Base-by-base conservation (phyloP, 495 filamentous ascomycete species). In the Pseudevernia furfuracea region DNA sequence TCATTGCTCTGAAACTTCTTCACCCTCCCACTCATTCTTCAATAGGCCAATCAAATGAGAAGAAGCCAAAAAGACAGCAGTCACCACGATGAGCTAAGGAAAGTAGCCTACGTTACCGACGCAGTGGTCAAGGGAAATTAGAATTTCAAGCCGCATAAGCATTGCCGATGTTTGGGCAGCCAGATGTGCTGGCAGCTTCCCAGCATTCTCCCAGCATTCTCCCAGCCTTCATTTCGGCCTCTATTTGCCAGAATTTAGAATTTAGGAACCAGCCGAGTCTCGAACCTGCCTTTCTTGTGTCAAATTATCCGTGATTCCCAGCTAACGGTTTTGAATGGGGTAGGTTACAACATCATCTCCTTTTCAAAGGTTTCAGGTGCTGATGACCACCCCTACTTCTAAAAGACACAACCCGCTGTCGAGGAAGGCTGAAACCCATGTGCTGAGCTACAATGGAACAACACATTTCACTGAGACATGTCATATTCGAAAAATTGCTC, bases 181-280 rank as follows among this genome's bases (percentile, higher is more conserved):
- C 30, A 34, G 17, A 30, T 30, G 52, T 55, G 52, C 30, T 34
- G 8, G 0, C 28, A 55, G n/a, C n/a, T n/a, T n/a, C n/a, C n/a
- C n/a, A n/a, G n/a, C n/a, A 21, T 8, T 34, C 25, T n/a, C 52
- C 28, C 30, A 34, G 7, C 17, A 34, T 10, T 23, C 21, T 21
- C 30, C 17, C 28, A 55, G 15, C 0, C 30, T 55, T 55, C 30
- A 6, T 55, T 55, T 34, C 30, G 52, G 52, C 30, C 30, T 25
- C 28, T 28, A 53, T 32, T 28, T 32, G 49, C 4, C 49, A 32
- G 0, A 14, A 32, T 32, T 10, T 28, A 32, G 0, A 14, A 32
- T 32, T 10, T 28, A 53, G 49, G 49, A 53, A 53, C 49, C 49
- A 32, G 52, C 30, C 6, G 28, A 55, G 52, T 55, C 52, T 55